Base-by-base conservation (phyloP, 164 flowering plant species). In the Dillenia suffruticosa region DNA sequence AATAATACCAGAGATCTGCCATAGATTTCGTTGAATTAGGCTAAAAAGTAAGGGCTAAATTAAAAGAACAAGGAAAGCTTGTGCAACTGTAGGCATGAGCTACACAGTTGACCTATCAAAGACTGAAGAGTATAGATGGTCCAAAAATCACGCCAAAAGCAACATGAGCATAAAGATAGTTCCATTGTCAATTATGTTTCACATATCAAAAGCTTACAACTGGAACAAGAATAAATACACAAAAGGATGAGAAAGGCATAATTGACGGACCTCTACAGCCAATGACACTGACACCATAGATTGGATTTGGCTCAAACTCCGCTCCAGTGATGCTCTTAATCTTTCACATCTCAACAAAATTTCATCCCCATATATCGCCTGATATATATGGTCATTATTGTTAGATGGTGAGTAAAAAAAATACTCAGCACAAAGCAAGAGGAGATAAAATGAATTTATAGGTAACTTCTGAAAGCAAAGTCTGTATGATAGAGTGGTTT, bases 281-380 rank as follows among this genome's bases (percentile, higher is more conserved):
- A 94, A 66, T 40, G 59, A 50, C 6, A 81, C 72, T 1, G 95
- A 95, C 70, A 94, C 97, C 87, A 81, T 76, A 51, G 68, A 69
- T 32, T 84, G 86, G 57, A 94, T 74, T 67, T 81, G 73, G 63
- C 57, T 62, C 61, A 94, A 82, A 71, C 83, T 73, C 61, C 71
- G 79, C 65, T 77, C 83, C 72, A 87, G 58, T 44, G 76, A 57
- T 16, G 63, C 75, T 54, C 69, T 82, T 46, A 80, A 68, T 65
- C 68, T 86, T 59, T 78, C 77, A 73, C 84, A 84, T 76, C 89
- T 78, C 43, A 72, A 67, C 55, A 77, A 60, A 52, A 83, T 74
- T 40, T 62, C 67, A 48, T 81, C 72, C 56, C 92, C 91, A 12
- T 86, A 84, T 47, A 89, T 60, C 47, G 81, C 97, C 98, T 93